A percentile compares a stretch with the other conserved stretches of the same genome.
These are phyloP conservation scores for Phytophthora podocarpi DNA, from an alignment of 352 stramenopile genomes.

Conservation along the genomic window DNA sequence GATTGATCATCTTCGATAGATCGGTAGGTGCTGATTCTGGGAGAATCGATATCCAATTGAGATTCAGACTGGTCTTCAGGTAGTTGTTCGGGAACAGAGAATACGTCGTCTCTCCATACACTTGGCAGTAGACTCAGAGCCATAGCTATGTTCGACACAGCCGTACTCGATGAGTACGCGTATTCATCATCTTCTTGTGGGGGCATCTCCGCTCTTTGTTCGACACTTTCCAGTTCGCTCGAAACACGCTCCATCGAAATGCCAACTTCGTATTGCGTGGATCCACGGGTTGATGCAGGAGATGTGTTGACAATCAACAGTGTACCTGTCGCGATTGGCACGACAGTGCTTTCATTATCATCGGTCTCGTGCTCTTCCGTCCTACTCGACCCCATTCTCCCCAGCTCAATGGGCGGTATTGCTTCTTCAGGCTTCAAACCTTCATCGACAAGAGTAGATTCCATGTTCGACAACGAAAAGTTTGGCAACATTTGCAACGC, in stretches of 20 bases:
- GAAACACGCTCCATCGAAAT: background rate
- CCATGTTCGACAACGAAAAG: constrained; percentile 13
- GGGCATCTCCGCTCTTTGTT: background rate
- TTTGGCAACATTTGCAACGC: constrained; percentile 43
- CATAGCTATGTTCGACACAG: constrained; percentile 33
- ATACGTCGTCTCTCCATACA: constrained; percentile 10
- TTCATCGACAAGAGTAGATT: constrained; percentile 6
- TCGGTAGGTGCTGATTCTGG: constrained; percentile 9
- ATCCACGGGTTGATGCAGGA: background rate
- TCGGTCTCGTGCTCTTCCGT: background rate
- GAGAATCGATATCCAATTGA: background rate
- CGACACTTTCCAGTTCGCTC: constrained; percentile 5
- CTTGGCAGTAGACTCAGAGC: constrained; percentile 33
- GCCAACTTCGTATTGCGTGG: background rate
- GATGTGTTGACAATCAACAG: background rate
- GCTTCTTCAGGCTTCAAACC: background rate
- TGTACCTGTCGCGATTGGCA: background rate
- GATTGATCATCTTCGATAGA: constrained; percentile 3
- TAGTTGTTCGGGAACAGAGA: constrained; percentile 1
- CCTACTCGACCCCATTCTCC: background rate
- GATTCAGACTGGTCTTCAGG: background rate
- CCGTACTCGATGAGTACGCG: constrained; percentile 28
- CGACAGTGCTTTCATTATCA: background rate
- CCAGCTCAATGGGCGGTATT: constrained; percentile 1
- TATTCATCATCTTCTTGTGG: constrained; percentile 28